Conservation (phyloP, 257 asterid genomes). For the Striga asiatica region DNA sequence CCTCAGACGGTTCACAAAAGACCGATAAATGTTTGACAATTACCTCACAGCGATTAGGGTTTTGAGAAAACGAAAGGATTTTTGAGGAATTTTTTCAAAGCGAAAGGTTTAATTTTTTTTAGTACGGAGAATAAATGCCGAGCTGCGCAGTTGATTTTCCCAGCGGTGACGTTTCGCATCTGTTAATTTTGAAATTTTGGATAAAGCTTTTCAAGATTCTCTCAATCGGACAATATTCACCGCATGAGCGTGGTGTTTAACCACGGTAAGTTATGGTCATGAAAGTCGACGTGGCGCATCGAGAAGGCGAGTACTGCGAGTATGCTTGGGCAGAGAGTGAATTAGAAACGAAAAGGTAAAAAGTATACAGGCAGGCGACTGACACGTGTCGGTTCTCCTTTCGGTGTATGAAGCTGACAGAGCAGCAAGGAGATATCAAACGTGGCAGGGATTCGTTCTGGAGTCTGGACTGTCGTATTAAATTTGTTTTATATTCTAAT, state of each 20-base stretch:
- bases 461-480: too few relatives aligned
- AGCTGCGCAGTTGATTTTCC: slow-evolving; percentile 6
- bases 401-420: too few relatives aligned
- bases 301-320: too few relatives aligned
- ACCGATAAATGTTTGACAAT: background rate
- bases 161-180: slow-evolving; percentile 14
- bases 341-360: too few relatives aligned
- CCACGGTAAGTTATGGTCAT: too few relatives aligned
- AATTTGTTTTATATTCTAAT: too few relatives aligned
- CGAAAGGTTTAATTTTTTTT: background rate
- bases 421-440: too few relatives aligned
- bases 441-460: too few relatives aligned
- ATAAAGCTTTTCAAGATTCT: background rate
- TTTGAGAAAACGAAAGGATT: slow-evolving; percentile 1
- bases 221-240: background rate
- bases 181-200: background rate
- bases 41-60: slow-evolving; percentile 20
- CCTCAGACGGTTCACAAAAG: background rate
- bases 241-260: background rate
- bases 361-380: too few relatives aligned
- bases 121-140: slow-evolving; percentile 10
- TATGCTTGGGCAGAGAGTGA: too few relatives aligned
- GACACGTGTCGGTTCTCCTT: too few relatives aligned
- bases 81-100: background rate
- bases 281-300: too few relatives aligned